phyloP scores from a whole-genome alignment of 2,329 filamentous ascomycete species.

The Alternaria sp. region DNA sequence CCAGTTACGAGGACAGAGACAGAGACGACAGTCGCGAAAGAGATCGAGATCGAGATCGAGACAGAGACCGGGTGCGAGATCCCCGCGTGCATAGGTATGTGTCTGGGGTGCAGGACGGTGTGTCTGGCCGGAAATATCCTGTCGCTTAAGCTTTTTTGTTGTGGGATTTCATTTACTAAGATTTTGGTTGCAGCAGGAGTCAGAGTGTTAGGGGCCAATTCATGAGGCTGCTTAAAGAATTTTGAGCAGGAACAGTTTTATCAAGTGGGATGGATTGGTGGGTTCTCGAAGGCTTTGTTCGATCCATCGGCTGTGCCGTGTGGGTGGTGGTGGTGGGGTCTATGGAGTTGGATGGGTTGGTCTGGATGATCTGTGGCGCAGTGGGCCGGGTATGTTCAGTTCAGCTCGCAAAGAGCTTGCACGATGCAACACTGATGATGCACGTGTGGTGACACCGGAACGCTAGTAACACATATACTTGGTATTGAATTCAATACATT shows the following conservation, averaged over 20 bases:
- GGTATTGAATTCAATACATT: background rate
- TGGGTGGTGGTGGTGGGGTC: background rate
- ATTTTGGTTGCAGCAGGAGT: background rate
- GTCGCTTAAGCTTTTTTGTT: constrained; percentile 10
- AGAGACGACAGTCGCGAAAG: constrained; percentile 22
- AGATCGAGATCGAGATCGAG: constrained; percentile 15
- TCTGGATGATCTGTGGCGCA: constrained; percentile 10
- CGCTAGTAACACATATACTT: background rate
- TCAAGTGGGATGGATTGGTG: background rate
- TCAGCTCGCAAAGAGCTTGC: background rate
- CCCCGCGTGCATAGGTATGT: constrained; percentile 42
- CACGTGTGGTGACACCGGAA: background rate
- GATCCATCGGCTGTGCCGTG: background rate
- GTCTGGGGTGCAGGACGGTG: constrained; percentile 42
- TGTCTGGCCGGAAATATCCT: constrained; percentile 42
- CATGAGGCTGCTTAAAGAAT: constrained; percentile 26
- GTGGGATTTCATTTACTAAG: constrained; percentile 25
- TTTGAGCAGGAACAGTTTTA: constrained; percentile 14
- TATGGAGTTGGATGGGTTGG: background rate
- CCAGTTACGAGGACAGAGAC: background rate
- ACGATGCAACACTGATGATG: background rate
- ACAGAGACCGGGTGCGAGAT: constrained; percentile 26
- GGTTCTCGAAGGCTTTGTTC: background rate
- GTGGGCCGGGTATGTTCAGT: background rate
- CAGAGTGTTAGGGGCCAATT: constrained; percentile 23